A percentile compares a stretch with the other conserved stretches of the same genome.
These are phyloP conservation scores for Cutaneotrichosporon dermatis DNA, from an alignment of 1,284 basidiomycete species.

Conservation along the genomic window DNA sequence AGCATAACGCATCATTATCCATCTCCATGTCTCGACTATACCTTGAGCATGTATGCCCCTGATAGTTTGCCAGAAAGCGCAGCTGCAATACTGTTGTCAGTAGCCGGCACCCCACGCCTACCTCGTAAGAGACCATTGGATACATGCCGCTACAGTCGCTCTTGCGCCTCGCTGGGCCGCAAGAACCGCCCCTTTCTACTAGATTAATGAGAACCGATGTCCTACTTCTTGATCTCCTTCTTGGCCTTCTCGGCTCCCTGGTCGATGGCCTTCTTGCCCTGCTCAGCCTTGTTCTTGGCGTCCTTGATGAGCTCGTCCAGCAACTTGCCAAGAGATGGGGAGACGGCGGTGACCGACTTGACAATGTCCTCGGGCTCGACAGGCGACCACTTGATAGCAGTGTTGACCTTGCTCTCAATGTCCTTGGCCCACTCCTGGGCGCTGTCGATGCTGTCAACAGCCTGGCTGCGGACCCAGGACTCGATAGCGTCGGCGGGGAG, in stretches of 20 bases:
- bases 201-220: neutral
- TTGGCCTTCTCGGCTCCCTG: slow-evolving; percentile 30
- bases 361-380: slow-evolving; percentile 40
- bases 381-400: slow-evolving; percentile 34
- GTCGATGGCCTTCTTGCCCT: slow-evolving; percentile 15
- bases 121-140: too few species aligned
- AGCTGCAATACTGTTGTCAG: too few species aligned
- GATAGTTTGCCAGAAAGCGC: too few species aligned
- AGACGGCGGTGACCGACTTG: slow-evolving; percentile 37
- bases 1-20: too few species aligned
- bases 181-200: too few species aligned
- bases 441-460: slow-evolving; percentile 38
- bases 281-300: slow-evolving; percentile 22
- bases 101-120: too few species aligned
- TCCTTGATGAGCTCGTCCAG: slow-evolving; percentile 38
- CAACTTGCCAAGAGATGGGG: slow-evolving; percentile 41
- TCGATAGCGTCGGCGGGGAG: slow-evolving; percentile 43
- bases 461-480: slow-evolving; percentile 36
- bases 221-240: slow-evolving; percentile 15
- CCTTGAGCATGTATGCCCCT: too few species aligned
- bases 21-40: too few species aligned
- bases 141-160: too few species aligned
- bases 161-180: too few species aligned
- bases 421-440: slow-evolving; percentile 39
- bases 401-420: slow-evolving; percentile 30